phyloP scores from a whole-genome alignment of 495 filamentous ascomycete species.

The Margaritispora aquatica region DNA sequence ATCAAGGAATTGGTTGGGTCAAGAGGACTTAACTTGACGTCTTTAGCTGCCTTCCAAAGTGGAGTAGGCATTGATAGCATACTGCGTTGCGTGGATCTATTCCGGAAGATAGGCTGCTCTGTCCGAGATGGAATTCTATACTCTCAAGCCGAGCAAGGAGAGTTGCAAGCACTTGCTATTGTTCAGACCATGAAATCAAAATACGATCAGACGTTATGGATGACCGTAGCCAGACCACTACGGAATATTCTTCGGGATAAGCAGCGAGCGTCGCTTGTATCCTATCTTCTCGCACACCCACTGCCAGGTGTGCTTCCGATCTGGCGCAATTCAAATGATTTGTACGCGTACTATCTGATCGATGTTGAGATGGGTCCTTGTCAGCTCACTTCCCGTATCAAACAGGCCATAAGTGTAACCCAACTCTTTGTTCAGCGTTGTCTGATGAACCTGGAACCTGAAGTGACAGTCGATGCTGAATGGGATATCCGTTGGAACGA shows the following conservation, averaged over 20 bases:
- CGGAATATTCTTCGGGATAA: conserved; percentile 12
- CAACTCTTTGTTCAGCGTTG: conserved; percentile 35
- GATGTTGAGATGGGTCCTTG: conserved; percentile 30
- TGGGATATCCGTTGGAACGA: conserved; percentile 20
- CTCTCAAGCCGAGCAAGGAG: background rate
- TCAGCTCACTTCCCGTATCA: conserved; percentile 29
- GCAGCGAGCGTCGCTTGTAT: conserved; percentile 20
- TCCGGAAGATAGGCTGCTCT: too few relatives aligned
- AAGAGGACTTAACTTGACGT: too few relatives aligned
- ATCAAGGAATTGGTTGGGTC: too few relatives aligned
- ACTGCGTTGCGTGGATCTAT: too few relatives aligned
- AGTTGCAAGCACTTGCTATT: background rate
- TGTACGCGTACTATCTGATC: conserved; percentile 34
- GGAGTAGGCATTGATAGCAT: too few relatives aligned
- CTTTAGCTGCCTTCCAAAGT: too few relatives aligned
- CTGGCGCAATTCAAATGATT: conserved; percentile 21
- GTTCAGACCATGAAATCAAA: background rate
- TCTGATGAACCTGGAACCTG: conserved; percentile 30
- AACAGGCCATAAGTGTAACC: conserved; percentile 32
- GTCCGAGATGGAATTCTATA: background rate
- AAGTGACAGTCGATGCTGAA: background rate
- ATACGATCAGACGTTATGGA: background rate
- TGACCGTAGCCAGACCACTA: background rate
- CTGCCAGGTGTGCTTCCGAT: background rate
- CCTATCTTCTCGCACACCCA: conserved; percentile 17